Conservation (phyloP, 2,329 filamentous ascomycete genomes). For the Talaromyces islandicus region DNA sequence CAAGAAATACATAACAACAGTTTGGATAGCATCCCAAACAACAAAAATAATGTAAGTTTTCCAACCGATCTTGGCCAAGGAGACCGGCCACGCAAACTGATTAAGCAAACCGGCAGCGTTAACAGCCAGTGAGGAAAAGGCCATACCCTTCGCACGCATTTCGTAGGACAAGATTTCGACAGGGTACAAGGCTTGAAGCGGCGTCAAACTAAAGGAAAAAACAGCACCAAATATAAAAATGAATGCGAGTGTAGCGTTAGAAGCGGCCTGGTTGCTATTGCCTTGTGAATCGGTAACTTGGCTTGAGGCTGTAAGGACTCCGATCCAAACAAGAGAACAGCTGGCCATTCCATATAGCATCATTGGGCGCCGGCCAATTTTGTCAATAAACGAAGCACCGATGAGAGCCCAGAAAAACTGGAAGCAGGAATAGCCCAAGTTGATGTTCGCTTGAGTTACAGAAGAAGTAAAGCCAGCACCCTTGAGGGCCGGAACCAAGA, state of each 20-base stretch:
- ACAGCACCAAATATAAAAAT: constrained; percentile 37
- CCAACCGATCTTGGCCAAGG: constrained; percentile 2
- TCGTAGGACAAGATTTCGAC: not conserved
- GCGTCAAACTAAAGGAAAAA: constrained; percentile 38
- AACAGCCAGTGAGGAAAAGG: not conserved
- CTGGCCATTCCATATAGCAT: not conserved
- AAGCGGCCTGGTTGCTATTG: not conserved
- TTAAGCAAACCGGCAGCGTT: constrained; percentile 18
- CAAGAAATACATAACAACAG: not conserved
- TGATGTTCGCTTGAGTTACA: not conserved
- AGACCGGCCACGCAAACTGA: constrained; percentile 15
- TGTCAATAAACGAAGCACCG: not conserved
- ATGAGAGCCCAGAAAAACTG: not conserved
- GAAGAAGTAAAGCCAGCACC: not conserved
- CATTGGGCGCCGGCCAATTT: not conserved
- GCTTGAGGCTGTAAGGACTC: not conserved
- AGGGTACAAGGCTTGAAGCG: constrained; percentile 17
- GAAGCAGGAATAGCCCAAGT: not conserved
- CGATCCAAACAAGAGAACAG: not conserved
- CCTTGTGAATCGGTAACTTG: no score
- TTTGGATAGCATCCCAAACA: not conserved
- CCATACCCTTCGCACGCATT: not conserved
- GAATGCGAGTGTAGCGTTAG: constrained; percentile 27
- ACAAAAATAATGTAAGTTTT: not conserved
- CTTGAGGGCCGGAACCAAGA: not conserved